Base-by-base conservation (phyloP, 176 grass and related monocot genomes). In the Cenchrus fungigraminus region DNA sequence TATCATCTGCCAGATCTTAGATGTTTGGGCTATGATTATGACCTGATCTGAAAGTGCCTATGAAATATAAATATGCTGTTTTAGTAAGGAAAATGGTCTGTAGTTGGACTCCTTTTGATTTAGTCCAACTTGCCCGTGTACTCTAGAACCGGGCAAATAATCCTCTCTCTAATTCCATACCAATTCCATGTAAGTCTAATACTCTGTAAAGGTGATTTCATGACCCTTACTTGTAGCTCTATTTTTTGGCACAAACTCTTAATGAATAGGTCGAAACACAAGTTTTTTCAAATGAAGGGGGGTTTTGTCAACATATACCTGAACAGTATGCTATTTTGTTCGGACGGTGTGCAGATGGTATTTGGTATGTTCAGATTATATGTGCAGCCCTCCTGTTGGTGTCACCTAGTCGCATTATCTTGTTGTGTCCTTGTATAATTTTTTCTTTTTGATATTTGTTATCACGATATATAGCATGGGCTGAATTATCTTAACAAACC, bases 401-500 rank as follows among this genome's bases (percentile, higher is more conserved):
- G 51, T 75, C 53, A 9, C 51, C 4, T 60, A 19, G 28, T n/a
- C 17, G 7, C 51, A 56, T 37, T 37, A 4, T 45, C n/a, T 46
- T 47, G 4, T 29, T 64, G 2, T 50, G 32, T 72, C 47, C 44
- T 69, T 4, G 60, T 29, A 14, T 9, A 55, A 12, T 72, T 59
- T 57, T 82, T 5, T 73, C 72, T 28, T 71, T 85, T 25, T 89
- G 34, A 34, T 34, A 34, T 34, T 34, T 34, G 34, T 34, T 34
- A 34, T 34, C 34, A 34, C 4, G 29, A 49, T 87, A 20, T 51
- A 45, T 70, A 28, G 72, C 73, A 79, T 83, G 65, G 12, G 45
- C 80, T 83, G 51, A 85, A 52, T 62, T 74, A 68, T 76, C 16
- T 57, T 13, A n/a, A 79, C 37, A 81, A 65, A 7, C 37, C 85